These are phyloP conservation scores for Fusarium bactridioides DNA, from an alignment of 2,329 filamentous ascomycete genomes.

Conservation along the genomic window DNA sequence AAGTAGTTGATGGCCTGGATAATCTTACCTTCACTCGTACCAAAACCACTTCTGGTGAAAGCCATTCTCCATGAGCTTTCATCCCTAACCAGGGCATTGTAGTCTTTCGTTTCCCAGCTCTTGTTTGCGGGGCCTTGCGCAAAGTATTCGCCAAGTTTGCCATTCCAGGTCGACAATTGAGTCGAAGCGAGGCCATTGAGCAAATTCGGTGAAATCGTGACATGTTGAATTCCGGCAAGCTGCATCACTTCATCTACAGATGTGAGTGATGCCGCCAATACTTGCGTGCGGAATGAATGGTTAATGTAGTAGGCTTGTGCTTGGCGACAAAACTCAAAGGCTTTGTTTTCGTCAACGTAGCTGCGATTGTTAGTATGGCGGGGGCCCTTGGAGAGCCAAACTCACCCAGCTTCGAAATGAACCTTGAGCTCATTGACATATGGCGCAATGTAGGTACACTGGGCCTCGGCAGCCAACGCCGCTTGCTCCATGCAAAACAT, in stretches of 20 bases:
- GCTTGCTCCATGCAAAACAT: constrained; percentile 70
- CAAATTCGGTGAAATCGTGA: constrained; percentile 65
- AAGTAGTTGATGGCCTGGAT: constrained; percentile 66
- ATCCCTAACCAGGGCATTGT: constrained; percentile 43
- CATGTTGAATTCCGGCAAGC: constrained; percentile 64
- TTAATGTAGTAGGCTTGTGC: constrained; percentile 61
- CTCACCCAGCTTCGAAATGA: constrained; percentile 62
- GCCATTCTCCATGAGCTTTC: constrained; percentile 59
- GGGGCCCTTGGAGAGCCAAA: neutral
- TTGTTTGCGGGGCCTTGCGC: constrained; percentile 42
- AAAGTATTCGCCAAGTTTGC: constrained; percentile 44
- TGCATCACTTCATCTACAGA: constrained; percentile 65
- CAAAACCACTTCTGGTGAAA: constrained; percentile 57
- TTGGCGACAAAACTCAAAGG: constrained; percentile 58
- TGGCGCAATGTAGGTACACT: constrained; percentile 69
- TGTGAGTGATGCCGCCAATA: constrained; percentile 66
- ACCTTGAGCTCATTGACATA: constrained; percentile 72
- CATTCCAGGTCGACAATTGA: constrained; percentile 43
- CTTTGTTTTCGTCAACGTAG: constrained; percentile 58
- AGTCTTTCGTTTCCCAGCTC: constrained; percentile 37
- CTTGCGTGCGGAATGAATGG: constrained; percentile 54
- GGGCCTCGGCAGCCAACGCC: constrained; percentile 62
- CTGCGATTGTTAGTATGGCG: constrained; percentile 40
- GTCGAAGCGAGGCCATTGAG: constrained; percentile 56
- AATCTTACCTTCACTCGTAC: constrained; percentile 60